Conservation (phyloP, 2,329 filamentous ascomycete species). For the Ophiocordyceps camponoti-leonardi region DNA sequence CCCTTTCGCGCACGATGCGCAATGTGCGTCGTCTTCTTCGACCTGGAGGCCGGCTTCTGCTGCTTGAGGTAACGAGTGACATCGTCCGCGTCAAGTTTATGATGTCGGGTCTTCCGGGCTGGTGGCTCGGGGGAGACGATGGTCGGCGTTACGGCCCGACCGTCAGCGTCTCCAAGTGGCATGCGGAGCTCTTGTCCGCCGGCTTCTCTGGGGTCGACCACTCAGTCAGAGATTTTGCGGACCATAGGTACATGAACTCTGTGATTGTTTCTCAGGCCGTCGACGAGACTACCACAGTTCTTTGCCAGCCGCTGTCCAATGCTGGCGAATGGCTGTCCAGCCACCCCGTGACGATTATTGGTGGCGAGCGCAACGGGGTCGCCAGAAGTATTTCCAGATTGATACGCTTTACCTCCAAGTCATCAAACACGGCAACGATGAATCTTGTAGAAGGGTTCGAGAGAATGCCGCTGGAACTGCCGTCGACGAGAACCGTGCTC, state of each 20-base stretch:
- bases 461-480: conserved; percentile 4
- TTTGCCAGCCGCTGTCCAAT: conserved; percentile 1
- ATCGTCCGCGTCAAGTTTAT: neutral
- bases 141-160: neutral
- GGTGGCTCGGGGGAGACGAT: conserved; percentile 1
- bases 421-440: neutral
- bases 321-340: neutral
- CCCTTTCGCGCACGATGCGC: conserved; percentile 8
- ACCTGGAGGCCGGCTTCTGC: conserved; percentile 1
- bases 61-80: neutral
- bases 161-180: conserved; percentile 1
- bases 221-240: neutral
- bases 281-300: conserved; percentile 1
- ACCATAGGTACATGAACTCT: conserved; percentile 5
- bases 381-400: neutral
- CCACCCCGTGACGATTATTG: neutral
- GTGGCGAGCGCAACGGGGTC: conserved; percentile 4
- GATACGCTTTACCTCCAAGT: neutral
- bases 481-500: neutral
- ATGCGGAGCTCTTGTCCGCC: neutral
- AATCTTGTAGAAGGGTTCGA: neutral
- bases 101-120: neutral
- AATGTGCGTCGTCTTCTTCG: neutral
- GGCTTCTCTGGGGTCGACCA: conserved; percentile 4
- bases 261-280: conserved; percentile 5